Base-by-base conservation (phyloP, 140 eudicot species). In the Anethum foeniculum region DNA sequence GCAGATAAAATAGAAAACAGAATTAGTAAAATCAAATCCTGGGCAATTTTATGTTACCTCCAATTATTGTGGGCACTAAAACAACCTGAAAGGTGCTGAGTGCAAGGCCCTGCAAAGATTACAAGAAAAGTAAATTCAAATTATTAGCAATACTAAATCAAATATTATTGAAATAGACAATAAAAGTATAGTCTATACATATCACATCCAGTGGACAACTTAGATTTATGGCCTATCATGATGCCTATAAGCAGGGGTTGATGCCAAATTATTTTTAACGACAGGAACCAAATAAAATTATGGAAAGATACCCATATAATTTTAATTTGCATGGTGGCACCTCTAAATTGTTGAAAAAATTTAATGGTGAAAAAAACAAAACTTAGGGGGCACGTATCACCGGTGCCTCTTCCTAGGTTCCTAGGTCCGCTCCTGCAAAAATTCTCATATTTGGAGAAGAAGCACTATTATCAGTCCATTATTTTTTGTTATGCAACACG, bases 21-120 rank as follows among this genome's bases (percentile, higher is more conserved):
- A 72, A 77, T 38, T 38, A 13, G 30, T 71, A 32, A 77, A 21
- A 34, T 48, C 48, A 16, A 65, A 75, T 75, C 48, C 60, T 32
- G 43, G 75, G 71, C 32, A 51, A 64, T n/a, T 81, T 79, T 68
- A 80, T 83, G 67, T 85, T 89, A 95, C 99, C 99, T 88, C 99
- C 99, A 77, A 92, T 74, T 27, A 95, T 85, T 79, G 99, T 95
- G 18, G 99, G 99, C 80, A 95, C 87, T 75, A 95, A 75, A 75
- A 95, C 99, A 77, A 95, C 99, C 86, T 95, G 97, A 80, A 95
- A 92, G 75, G 99, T 95, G 86, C 99, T 95, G 75, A 95, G 77
- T 39, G 99, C 99, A 74, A 95, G 93, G 80, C 99, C 99, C 99
- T 95, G 99, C 77, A 88, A 84, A 13, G 28, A 78, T 76, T 25